Conservation (phyloP, 305 asterid genomes). For the Fraxinus dipetala region DNA sequence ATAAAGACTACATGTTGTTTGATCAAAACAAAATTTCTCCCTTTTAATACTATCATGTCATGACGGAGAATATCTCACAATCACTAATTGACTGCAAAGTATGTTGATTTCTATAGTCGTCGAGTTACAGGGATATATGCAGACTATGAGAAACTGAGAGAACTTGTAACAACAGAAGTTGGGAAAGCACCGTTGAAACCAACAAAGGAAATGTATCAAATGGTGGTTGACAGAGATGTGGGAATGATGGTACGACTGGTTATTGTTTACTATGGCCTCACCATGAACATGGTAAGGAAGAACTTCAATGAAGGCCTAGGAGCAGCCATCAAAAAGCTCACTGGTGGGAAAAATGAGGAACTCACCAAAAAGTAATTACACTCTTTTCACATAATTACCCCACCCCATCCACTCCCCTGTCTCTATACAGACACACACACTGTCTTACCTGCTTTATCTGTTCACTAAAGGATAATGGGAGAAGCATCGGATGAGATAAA, state of each 20-base stretch:
- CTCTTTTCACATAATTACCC: not conserved
- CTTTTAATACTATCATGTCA: not conserved
- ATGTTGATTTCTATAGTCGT: not conserved
- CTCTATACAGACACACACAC: not conserved
- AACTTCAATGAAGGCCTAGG: slow-evolving; percentile 67
- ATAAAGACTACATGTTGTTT: not conserved
- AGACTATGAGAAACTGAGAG: slow-evolving; percentile 56
- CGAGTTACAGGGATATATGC: slow-evolving; percentile 58
- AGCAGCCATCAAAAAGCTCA: slow-evolving; percentile 72
- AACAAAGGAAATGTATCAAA: slow-evolving; percentile 63
- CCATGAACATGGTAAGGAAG: slow-evolving; percentile 72
- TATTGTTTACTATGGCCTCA: slow-evolving; percentile 58
- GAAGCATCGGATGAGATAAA: slow-evolving; percentile 63
- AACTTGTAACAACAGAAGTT: slow-evolving; percentile 37
- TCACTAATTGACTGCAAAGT: not conserved
- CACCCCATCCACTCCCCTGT: not conserved
- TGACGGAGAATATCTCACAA: not conserved
- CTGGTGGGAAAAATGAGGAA: slow-evolving; percentile 61
- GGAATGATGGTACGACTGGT: slow-evolving; percentile 61
- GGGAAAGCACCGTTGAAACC: slow-evolving; percentile 58
- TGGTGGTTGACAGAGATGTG: slow-evolving; percentile 55
- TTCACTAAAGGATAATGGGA: slow-evolving; percentile 62
- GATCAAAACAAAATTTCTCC: not conserved
- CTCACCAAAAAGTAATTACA: slow-evolving; percentile 54
- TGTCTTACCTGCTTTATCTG: slow-evolving; percentile 24